Base-by-base conservation (phyloP, 2,329 filamentous ascomycete genomes). In the Arachnomyces sp. region DNA sequence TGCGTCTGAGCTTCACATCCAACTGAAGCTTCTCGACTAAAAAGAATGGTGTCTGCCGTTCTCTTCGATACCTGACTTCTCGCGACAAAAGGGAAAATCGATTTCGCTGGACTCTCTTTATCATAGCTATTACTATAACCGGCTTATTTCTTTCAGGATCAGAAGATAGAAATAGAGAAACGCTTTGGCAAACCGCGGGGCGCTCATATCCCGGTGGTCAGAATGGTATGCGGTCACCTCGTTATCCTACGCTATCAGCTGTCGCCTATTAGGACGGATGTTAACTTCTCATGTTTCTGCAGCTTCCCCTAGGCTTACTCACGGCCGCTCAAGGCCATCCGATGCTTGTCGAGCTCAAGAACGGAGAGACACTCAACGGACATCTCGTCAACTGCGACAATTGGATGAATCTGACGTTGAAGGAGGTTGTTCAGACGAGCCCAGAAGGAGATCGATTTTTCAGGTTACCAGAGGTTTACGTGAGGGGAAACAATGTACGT, bases 401-500 rank as follows among this genome's bases (percentile, higher is more conserved):
- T 36, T 98, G 92, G 88, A 98, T 98, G 92, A 98, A 98, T 69
- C 72, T 98, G 53, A 96, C 90, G 2, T 69, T 98, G 51, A 94
- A 92, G 66, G 92, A 96, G 65, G 93, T 98, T 15, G 86, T 96
- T 28, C 90, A 96, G 67, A 96, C 92, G 13, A 95, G 84, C 60
- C 82, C 90, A 16, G 90, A 96, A 57, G 92, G 88, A 47, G 89
- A 96, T 66, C 89, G 85, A 60, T 98, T 98, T 66, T 84, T 87
- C 64, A 77, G 87, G 58, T 70, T 98, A 65, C 82, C 88, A 28
- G 93, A 98, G 63, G 88, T 90, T 43, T 98, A 98, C 59, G 86
- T 98, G 38, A 84, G 94, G 61, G 92, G 92, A 45, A 98, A 96
- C 68, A 98, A 96, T 61, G 90, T 95, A 68, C 46, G 84, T 71